Conservation (phyloP, 2,329 filamentous ascomycete genomes). For the Cercospora nicotianae region DNA sequence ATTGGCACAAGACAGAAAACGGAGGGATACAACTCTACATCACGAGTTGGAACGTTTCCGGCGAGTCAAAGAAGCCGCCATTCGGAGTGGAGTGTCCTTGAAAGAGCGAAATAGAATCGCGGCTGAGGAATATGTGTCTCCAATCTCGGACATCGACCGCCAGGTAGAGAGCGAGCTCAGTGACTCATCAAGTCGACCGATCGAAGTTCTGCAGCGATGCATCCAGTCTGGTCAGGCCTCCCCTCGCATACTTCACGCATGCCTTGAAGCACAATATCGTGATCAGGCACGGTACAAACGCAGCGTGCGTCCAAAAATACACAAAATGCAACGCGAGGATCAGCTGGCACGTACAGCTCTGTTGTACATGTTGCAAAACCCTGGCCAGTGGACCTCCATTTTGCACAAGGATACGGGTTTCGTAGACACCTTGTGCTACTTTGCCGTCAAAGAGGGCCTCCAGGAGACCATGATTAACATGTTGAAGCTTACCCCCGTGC, state of each 20-base stretch:
- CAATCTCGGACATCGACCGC: not conserved
- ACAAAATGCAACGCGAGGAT: not conserved
- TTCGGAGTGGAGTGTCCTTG: not conserved
- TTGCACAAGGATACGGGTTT: not conserved
- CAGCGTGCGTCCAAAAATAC: not conserved
- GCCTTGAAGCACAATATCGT: not conserved
- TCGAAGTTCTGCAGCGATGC: not conserved
- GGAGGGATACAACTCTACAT: not conserved
- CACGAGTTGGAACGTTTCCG: not conserved
- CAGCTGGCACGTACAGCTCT: constrained; percentile 1
- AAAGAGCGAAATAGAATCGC: not conserved
- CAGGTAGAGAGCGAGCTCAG: not conserved
- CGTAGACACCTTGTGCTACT: not conserved
- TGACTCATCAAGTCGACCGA: not conserved
- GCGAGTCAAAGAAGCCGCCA: not conserved
- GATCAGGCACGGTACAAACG: not conserved
- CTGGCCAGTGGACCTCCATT: not conserved
- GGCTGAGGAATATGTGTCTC: accelerated
- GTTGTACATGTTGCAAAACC: not conserved
- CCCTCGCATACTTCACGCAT: not conserved
- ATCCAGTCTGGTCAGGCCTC: not conserved
- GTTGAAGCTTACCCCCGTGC: not conserved
- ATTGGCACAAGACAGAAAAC: not conserved
- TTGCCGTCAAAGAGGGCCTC: not conserved
- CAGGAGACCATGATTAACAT: not conserved